Conservation (phyloP, 305 asterid species). For the Solanum aculeatissimum region DNA sequence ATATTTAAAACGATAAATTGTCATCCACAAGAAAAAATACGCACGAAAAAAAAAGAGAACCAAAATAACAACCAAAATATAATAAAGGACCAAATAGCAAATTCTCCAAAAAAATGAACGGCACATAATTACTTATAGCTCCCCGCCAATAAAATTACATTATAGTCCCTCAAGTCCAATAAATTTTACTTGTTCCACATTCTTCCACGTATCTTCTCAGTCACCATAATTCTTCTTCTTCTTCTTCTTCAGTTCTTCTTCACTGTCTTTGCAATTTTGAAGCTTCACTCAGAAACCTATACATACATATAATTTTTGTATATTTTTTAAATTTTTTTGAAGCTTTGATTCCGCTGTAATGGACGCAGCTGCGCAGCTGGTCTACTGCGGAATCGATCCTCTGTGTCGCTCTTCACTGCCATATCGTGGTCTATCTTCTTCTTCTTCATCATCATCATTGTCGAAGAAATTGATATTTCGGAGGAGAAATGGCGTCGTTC, state of each 20-base stretch:
- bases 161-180: neutral
- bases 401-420: conserved; percentile 24
- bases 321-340: neutral
- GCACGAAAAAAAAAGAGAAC: neutral
- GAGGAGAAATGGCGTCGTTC: conserved; percentile 25
- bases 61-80: neutral
- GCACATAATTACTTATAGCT: neutral
- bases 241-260: neutral
- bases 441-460: neutral
- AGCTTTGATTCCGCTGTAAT: conserved; percentile 35
- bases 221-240: neutral
- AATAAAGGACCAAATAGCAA: neutral
- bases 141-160: conserved; percentile 23
- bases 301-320: neutral
- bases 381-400: conserved; percentile 52
- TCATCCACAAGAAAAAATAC: neutral
- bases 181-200: conserved; percentile 16
- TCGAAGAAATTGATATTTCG: conserved; percentile 7
- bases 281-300: neutral
- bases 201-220: conserved; percentile 41
- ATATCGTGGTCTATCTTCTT: neutral
- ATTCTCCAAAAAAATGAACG: conserved; percentile 16
- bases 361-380: conserved; percentile 82
- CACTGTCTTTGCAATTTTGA: neutral
- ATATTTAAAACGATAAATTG: neutral